Evolutionary conservation across 225 moss, liverwort and hornwort species (phyloP).

Genomic region (Physcomitrellopsis africana): DNA sequence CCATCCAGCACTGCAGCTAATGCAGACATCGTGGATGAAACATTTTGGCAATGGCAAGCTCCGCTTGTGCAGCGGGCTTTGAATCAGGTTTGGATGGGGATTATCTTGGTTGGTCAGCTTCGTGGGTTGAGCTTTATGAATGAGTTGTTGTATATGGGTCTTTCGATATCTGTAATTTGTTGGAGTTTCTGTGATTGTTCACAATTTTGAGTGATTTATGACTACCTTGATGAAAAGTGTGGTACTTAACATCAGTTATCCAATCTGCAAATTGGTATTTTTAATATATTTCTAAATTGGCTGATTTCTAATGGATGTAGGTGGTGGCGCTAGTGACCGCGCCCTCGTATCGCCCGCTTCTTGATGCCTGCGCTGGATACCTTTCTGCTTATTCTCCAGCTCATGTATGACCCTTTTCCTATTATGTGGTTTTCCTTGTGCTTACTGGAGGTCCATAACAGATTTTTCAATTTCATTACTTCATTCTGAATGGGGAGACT

Average conservation of each 20-base stretch:
- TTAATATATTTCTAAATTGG: not conserved
- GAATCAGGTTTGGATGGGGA: slow-evolving; percentile 59
- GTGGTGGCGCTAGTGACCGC: slow-evolving; percentile 86
- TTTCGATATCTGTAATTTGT: slow-evolving; percentile 5
- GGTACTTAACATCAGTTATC: slow-evolving; percentile 4
- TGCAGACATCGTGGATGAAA: slow-evolving; percentile 80
- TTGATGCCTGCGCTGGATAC: slow-evolving; percentile 91
- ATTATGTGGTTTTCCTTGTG: slow-evolving; percentile 13
- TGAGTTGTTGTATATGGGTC: slow-evolving; percentile 2
- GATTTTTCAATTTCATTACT: not conserved
- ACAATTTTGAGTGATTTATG: slow-evolving; percentile 9
- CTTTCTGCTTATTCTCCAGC: slow-evolving; percentile 81
- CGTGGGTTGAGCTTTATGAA: slow-evolving; percentile 14
- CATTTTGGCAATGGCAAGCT: slow-evolving; percentile 92
- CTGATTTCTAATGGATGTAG: slow-evolving; percentile 48
- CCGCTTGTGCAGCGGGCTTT: slow-evolving; percentile 72
- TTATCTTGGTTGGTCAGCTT: slow-evolving; percentile 32
- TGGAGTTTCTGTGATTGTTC: slow-evolving; percentile 7
- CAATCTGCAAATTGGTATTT: slow-evolving; percentile 15
- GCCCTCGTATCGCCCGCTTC: slow-evolving; percentile 89
- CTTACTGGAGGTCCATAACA: slow-evolving; percentile 22
- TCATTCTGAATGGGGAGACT: slow-evolving; percentile 28
- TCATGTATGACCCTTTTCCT: slow-evolving; percentile 63
- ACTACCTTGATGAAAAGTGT: not conserved
- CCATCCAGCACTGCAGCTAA: slow-evolving; percentile 56